Conservation (phyloP, 2,329 filamentous ascomycete species). For the Epichloe amarillans region DNA sequence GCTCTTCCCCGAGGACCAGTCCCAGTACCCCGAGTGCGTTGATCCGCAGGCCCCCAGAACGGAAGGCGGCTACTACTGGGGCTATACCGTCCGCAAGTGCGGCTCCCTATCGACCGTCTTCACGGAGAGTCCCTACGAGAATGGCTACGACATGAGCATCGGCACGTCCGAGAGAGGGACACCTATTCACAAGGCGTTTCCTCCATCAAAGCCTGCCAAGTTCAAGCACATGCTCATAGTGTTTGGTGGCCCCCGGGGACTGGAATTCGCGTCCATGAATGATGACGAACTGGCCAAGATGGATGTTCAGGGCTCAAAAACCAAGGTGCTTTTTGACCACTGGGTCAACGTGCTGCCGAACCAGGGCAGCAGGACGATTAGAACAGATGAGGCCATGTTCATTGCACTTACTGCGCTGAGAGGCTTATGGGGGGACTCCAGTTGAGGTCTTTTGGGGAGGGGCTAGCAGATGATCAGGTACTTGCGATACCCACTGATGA, state of each 20-base stretch:
- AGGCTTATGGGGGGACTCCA: conserved; percentile 39
- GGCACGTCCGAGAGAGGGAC: conserved; percentile 70
- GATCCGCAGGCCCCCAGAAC: conserved; percentile 56
- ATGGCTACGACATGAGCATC: conserved; percentile 71
- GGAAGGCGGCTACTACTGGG: conserved; percentile 77
- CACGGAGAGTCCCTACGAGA: conserved; percentile 60
- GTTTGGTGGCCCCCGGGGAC: conserved; percentile 67
- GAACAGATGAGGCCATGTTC: conserved; percentile 74
- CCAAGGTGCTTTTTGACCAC: conserved; percentile 63
- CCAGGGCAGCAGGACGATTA: conserved; percentile 70
- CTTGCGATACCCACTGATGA: conserved; percentile 3
- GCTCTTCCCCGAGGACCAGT: conserved; percentile 36
- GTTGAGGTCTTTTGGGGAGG: neutral
- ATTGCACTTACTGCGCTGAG: conserved; percentile 59
- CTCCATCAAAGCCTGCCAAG: conserved; percentile 24
- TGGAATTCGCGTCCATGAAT: conserved; percentile 61
- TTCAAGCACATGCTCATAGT: conserved; percentile 66
- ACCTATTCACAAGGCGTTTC: conserved; percentile 33
- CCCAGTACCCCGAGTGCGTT: conserved; percentile 42
- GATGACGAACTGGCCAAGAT: conserved; percentile 41
- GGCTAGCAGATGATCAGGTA: neutral
- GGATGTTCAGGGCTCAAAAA: conserved; percentile 50
- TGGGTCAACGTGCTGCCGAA: conserved; percentile 73
- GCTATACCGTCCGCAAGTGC: conserved; percentile 58
- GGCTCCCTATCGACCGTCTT: conserved; percentile 58